Percentiles rank a stretch among this genome's conserved stretches.
Evolutionary conservation across 2,329 filamentous ascomycete species (phyloP).

Genomic region (Fusarium devonianum): DNA sequence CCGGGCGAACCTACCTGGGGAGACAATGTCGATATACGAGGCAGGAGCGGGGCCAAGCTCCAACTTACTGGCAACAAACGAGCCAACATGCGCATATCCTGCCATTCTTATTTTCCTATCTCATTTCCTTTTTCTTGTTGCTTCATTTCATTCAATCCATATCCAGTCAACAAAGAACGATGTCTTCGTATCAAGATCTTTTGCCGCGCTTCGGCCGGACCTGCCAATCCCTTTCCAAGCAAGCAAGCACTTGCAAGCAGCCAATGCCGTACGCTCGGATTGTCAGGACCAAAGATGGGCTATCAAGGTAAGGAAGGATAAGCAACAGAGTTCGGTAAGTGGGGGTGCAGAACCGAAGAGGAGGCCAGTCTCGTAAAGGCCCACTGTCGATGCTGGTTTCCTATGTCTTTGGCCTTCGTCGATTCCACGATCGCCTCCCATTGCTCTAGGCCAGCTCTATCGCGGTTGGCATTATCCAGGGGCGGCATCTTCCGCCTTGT

Average conservation of each 20-base stretch:
- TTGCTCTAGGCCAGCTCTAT: too few relatives aligned
- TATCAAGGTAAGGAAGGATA: too few relatives aligned
- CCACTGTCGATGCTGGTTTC: too few relatives aligned
- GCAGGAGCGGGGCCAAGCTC: conserved; percentile 19
- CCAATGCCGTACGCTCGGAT: conserved; percentile 34
- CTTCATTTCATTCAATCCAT: too few relatives aligned
- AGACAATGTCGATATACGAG: conserved; percentile 29
- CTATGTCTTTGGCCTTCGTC: too few relatives aligned
- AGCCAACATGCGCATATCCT: neutral
- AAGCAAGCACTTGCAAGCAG: too few relatives aligned
- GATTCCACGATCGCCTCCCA: too few relatives aligned
- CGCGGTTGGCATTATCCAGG: conserved; percentile 29
- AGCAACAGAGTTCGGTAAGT: too few relatives aligned
- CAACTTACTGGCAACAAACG: conserved; percentile 1
- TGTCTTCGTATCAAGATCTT: neutral
- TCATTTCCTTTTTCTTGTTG: conserved; percentile 6
- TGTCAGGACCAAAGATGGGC: conserved; percentile 32
- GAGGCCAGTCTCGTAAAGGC: too few relatives aligned
- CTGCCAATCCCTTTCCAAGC: conserved; percentile 5
- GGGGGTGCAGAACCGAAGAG: conserved; percentile 22
- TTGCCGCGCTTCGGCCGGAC: neutral
- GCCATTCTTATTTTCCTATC: neutral
- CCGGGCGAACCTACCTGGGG: too few relatives aligned
- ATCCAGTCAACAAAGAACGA: too few relatives aligned
- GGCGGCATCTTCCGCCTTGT: conserved; percentile 23